Base-by-base conservation (phyloP, 2,329 filamentous ascomycete genomes). In the Pseudopithomyces chartarum region DNA sequence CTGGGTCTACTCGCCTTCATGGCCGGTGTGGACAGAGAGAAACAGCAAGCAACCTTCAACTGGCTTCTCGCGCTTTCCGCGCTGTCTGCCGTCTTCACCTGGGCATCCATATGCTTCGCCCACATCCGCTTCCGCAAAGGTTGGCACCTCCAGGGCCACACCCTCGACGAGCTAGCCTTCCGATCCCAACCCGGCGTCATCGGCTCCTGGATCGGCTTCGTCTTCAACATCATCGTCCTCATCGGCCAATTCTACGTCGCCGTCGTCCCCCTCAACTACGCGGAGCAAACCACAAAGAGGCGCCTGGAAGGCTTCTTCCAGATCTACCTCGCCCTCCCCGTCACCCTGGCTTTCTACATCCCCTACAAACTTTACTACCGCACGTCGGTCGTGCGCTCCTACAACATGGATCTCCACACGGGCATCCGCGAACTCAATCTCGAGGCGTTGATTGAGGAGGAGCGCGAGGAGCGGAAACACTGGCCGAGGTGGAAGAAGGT, bases 241-340 rank as follows among this genome's bases (percentile, higher is more conserved):
- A 73, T 90, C 44, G 91, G 90, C 1, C 92, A 97, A 73, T 94
- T 96, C 79, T 97, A 92, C 90, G 88, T 90, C 48, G 91, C 90
- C 26, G 87, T 90, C 3, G 92, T 87, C 71, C 92, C 93, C 3
- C 83, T 94, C 46, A 84, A 80, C 22, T 88, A 84, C 68, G 66
- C 69, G 4, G 52, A 76, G 0, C 79, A 80, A 73, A 79, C 79
- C 0, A 60, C 78, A 4, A 42, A 67, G 1, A 73, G 81, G 7
- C 79, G 87, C 39, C 84, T 85, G 0, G 74, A 85, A 60, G 86
- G 81, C 62, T 96, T 94, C 77, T 96, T 96, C 76, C 78, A 88
- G 57, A 82, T 85, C 59, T 92, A 89, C 73, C 81, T 91, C 60
- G 88, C 88, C 4, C 85, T 85, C 1, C 90, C 90, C 13, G 85